A percentile compares a stretch with the other conserved stretches of the same genome.
phyloP scores from a whole-genome alignment of 2,329 filamentous ascomycete genomes.

The Sarocladiaceae sp. region DNA sequence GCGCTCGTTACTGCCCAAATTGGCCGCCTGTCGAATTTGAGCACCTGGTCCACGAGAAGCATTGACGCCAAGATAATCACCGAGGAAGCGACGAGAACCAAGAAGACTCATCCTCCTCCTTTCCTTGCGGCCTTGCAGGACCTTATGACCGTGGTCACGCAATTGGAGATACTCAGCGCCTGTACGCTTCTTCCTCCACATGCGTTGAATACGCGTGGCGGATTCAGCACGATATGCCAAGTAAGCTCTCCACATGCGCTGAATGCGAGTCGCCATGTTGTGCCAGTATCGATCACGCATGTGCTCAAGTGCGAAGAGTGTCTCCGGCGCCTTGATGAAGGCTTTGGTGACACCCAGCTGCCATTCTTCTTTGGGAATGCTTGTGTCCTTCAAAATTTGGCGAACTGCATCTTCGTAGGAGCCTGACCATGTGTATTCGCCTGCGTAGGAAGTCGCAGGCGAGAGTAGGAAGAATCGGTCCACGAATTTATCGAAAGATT shows the following conservation, averaged over 20 bases:
- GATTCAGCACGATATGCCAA: slow-evolving; percentile 88
- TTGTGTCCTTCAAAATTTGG: slow-evolving; percentile 94
- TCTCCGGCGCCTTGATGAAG: slow-evolving; percentile 98
- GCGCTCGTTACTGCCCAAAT: slow-evolving; percentile 67
- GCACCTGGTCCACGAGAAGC: slow-evolving; percentile 76
- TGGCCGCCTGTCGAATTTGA: slow-evolving; percentile 71
- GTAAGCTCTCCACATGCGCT: slow-evolving; percentile 96
- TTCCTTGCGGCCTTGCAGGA: slow-evolving; percentile 85
- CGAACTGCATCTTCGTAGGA: slow-evolving; percentile 82
- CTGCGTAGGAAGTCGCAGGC: slow-evolving; percentile 90
- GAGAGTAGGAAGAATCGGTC: slow-evolving; percentile 95
- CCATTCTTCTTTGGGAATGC: slow-evolving; percentile 91
- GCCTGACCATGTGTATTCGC: slow-evolving; percentile 94
- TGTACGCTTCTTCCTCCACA: slow-evolving; percentile 91
- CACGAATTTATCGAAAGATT: slow-evolving; percentile 97
- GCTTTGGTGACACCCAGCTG: slow-evolving; percentile 96
- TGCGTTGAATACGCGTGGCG: slow-evolving; percentile 87
- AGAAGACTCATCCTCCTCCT: slow-evolving; percentile 85
- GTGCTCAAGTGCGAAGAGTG: slow-evolving; percentile 90
- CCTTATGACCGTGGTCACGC: slow-evolving; percentile 78
- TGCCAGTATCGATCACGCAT: slow-evolving; percentile 99
- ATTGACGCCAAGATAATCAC: slow-evolving; percentile 89
- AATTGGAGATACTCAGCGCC: slow-evolving; percentile 86
- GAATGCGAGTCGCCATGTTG: slow-evolving; percentile 98
- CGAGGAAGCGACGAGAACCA: slow-evolving; percentile 86